Conservation (phyloP, 345 rosid species). For the Eutrema yunnanense region DNA sequence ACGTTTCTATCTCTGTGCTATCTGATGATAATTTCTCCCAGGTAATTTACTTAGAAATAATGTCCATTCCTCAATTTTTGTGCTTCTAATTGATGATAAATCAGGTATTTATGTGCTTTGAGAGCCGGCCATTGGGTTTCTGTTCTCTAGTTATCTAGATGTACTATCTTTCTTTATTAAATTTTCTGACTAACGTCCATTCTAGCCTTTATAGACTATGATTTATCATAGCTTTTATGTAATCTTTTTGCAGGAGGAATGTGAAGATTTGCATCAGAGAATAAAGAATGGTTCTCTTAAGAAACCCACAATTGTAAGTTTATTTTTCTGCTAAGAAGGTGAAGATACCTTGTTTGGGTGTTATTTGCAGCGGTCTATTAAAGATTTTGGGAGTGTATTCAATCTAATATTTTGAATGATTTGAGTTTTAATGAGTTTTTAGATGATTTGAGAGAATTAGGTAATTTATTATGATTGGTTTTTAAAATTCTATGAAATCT, state of each 20-base stretch:
- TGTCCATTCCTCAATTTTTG: neutral
- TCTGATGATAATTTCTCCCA: slow-evolving; percentile 72
- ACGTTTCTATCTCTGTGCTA: slow-evolving; percentile 50
- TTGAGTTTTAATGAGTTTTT: too few relatives aligned
- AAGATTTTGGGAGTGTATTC: neutral
- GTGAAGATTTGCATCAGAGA: slow-evolving; percentile 59
- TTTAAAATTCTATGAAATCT: too few relatives aligned
- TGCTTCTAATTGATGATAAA: neutral
- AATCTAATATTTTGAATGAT: too few relatives aligned
- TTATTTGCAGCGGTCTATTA: neutral
- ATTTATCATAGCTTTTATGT: slow-evolving; percentile 17
- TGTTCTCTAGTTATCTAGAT: neutral
- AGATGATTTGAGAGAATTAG: too few relatives aligned
- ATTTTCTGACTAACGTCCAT: neutral
- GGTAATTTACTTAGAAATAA: slow-evolving; percentile 38
- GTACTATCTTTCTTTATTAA: neutral
- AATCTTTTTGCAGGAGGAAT: slow-evolving; percentile 63
- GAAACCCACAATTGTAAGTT: slow-evolving; percentile 68
- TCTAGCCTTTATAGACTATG: neutral
- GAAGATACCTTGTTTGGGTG: neutral
- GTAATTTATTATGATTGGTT: too few relatives aligned
- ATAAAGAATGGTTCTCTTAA: slow-evolving; percentile 47
- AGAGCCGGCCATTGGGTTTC: neutral
- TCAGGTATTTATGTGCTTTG: neutral
- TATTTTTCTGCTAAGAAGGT: neutral